phyloP scores from a whole-genome alignment of 2,329 filamentous ascomycete species.

The Exophiala sp. region DNA sequence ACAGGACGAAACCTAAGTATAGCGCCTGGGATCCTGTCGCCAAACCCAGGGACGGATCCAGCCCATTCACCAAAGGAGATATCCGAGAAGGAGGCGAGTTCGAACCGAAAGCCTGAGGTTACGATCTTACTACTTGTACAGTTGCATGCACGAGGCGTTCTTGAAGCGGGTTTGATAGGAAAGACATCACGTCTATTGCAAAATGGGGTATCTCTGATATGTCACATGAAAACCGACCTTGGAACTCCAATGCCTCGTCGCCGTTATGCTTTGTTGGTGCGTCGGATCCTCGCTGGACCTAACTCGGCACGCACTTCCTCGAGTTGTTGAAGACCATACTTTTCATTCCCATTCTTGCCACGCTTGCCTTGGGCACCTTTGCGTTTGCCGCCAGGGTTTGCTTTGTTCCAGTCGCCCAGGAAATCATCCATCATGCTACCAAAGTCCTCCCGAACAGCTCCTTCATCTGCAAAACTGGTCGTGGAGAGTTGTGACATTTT shows the following conservation, averaged over 20 bases:
- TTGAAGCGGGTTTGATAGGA: constrained; percentile 2
- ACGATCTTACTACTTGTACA: constrained; percentile 16
- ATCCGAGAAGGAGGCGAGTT: constrained; percentile 12
- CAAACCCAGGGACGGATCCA: constrained; percentile 28
- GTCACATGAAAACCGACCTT: constrained; percentile 5
- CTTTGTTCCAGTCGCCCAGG: constrained; percentile 59
- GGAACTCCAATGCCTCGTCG: not conserved
- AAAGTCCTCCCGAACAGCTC: constrained; percentile 72
- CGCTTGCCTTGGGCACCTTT: constrained; percentile 52
- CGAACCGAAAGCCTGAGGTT: constrained; percentile 4
- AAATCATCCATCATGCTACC: constrained; percentile 92
- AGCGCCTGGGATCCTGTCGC: constrained; percentile 35
- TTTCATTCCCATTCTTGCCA: constrained; percentile 75
- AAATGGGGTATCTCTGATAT: constrained; percentile 19
- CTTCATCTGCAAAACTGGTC: constrained; percentile 37
- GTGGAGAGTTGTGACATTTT: constrained; percentile 64
- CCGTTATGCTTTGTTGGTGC: constrained; percentile 28
- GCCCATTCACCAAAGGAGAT: constrained; percentile 10
- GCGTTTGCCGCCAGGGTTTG: constrained; percentile 38
- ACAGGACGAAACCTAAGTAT: constrained; percentile 36
- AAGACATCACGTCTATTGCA: constrained; percentile 12
- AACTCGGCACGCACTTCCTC: constrained; percentile 82
- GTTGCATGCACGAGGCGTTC: constrained; percentile 22
- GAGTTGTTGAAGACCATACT: constrained; percentile 79
- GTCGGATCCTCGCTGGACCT: constrained; percentile 66